Conservation (phyloP, 345 rosid species). For the Populus simonii region DNA sequence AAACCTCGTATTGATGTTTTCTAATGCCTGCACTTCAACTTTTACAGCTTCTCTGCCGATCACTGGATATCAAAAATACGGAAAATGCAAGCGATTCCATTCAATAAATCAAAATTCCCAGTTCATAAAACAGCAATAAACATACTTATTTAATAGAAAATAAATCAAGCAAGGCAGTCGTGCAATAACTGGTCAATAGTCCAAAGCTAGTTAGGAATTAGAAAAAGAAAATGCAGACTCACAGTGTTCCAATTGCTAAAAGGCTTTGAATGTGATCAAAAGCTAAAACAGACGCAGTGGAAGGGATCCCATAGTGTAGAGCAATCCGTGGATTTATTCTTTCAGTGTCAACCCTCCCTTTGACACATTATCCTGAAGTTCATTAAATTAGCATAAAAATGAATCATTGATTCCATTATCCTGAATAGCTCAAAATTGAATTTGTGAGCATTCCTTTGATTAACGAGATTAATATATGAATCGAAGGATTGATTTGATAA, state of each 20-base stretch:
- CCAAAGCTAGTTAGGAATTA: not conserved
- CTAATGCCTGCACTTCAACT: not conserved
- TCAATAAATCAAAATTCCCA: not conserved
- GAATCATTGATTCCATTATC: not conserved
- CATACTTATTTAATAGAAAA: not conserved
- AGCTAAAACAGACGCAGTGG: slow-evolving; percentile 25
- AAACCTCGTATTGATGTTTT: not conserved
- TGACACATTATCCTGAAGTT: not conserved
- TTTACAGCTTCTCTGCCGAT: not conserved
- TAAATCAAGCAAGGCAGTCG: not conserved
- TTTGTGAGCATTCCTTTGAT: not conserved
- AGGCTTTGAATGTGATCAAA: slow-evolving; percentile 33
- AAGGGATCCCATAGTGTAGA: slow-evolving; percentile 32
- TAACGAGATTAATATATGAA: not conserved
- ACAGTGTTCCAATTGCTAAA: slow-evolving; percentile 30
- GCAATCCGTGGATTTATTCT: slow-evolving; percentile 19
- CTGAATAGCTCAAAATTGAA: not conserved
- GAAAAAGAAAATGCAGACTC: slow-evolving; percentile 2
- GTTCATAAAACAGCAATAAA: not conserved
- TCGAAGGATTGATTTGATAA: not conserved
- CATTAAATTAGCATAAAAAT: not conserved
- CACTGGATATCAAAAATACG: not conserved
- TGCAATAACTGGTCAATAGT: not conserved
- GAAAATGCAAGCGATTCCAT: not conserved
- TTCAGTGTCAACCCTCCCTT: slow-evolving; percentile 3